phyloP scores from a whole-genome alignment of 2,329 filamentous ascomycete species.

The Orbilia javanica region DNA sequence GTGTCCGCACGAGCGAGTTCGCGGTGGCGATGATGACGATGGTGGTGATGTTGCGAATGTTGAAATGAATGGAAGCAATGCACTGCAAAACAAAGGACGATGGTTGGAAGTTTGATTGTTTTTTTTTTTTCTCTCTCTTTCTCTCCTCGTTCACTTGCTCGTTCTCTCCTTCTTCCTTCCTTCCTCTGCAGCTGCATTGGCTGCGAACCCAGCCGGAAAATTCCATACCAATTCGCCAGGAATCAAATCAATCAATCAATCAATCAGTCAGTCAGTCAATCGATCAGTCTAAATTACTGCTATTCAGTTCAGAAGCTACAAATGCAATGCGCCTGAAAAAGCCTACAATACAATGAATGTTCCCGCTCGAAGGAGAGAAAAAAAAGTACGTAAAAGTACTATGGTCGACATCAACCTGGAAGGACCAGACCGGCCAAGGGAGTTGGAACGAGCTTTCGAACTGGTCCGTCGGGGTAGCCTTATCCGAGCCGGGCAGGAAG shows the following conservation, averaged over 20 bases:
- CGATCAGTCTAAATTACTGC: background rate
- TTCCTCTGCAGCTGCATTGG: background rate
- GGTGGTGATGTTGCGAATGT: constrained; percentile 11
- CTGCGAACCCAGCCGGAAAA: constrained; percentile 57
- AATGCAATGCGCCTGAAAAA: background rate
- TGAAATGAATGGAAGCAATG: constrained; percentile 17
- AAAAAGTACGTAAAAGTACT: background rate
- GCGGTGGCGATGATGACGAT: background rate
- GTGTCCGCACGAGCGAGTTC: background rate
- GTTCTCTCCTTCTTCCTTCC: constrained; percentile 8
- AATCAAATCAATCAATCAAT: constrained; percentile 14
- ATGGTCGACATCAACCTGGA: constrained; percentile 23
- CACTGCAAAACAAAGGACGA: constrained; percentile 25
- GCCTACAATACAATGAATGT: constrained; percentile 12
- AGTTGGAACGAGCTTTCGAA: constrained; percentile 21
- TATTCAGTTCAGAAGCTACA: background rate
- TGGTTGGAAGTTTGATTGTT: constrained; percentile 29
- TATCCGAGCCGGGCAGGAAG: constrained; percentile 57
- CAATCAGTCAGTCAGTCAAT: too few relatives aligned
- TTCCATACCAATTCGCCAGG: constrained; percentile 36
- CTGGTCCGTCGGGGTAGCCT: constrained; percentile 49
- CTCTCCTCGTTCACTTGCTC: too few relatives aligned
- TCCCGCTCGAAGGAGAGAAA: constrained; percentile 46
- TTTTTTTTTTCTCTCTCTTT: background rate
- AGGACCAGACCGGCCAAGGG: constrained; percentile 23